phyloP scores from a whole-genome alignment of 1,284 basidiomycete species.

The Ganoderma multipileum region DNA sequence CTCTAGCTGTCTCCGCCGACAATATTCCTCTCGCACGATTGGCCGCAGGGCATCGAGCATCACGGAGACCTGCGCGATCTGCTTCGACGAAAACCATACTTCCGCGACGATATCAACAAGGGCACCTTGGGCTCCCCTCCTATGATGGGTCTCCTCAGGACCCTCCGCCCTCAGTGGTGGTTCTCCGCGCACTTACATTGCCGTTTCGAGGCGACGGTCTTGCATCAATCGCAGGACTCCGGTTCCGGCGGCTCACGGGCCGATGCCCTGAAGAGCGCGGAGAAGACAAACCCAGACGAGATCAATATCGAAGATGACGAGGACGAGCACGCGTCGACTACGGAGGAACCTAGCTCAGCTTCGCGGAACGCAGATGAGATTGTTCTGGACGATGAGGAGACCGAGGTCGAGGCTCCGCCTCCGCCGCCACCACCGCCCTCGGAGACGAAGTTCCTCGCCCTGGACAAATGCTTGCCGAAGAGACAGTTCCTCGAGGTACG shows the following conservation, averaged over 20 bases:
- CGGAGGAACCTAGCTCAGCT: not conserved
- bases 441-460: constrained; percentile 85
- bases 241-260: constrained; percentile 3
- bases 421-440: constrained; percentile 40
- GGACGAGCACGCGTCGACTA: constrained; percentile 21
- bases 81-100: constrained; percentile 83
- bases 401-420: constrained; percentile 46
- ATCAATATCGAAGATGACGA: constrained; percentile 45
- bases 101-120: constrained; percentile 75
- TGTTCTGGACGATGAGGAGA: constrained; percentile 65
- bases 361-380: constrained; percentile 76
- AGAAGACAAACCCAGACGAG: constrained; percentile 47
- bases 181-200: constrained; percentile 96
- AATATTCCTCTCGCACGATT: constrained; percentile 95
- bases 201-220: constrained; percentile 76
- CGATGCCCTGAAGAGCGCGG: constrained; percentile 60
- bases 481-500: constrained; percentile 87
- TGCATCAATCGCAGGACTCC: constrained; percentile 48
- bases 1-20: constrained; percentile 65
- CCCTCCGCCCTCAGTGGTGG: constrained; percentile 90
- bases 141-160: constrained; percentile 78
- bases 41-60: constrained; percentile 89
- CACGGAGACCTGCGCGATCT: constrained; percentile 78
- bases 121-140: constrained; percentile 91
- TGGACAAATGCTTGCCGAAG: constrained; percentile 90